Evolutionary conservation across 257 asterid genomes (phyloP).

Genomic region (Ocimum tenuiflorum): DNA sequence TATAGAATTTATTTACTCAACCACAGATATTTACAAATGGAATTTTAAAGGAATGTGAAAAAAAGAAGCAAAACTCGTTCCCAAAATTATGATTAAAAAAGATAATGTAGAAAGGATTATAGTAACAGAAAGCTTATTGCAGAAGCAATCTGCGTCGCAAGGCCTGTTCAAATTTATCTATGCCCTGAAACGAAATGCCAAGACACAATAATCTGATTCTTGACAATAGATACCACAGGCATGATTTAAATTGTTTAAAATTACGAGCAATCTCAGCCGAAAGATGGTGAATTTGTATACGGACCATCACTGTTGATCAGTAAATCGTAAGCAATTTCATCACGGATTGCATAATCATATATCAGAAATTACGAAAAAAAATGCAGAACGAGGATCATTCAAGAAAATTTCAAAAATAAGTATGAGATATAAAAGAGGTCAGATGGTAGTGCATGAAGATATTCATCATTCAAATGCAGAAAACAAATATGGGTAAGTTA

Average conservation of each 20-base stretch:
- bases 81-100: too few relatives aligned
- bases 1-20: too few relatives aligned
- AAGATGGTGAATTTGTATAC: slow-evolving; percentile 59
- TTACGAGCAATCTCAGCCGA: slow-evolving; percentile 64
- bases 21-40: too few relatives aligned
- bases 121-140: slow-evolving; percentile 44
- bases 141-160: slow-evolving; percentile 65
- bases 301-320: slow-evolving; percentile 46
- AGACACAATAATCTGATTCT: slow-evolving; percentile 27
- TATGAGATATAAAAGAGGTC: slow-evolving; percentile 42
- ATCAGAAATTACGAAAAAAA: background rate
- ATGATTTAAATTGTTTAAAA: background rate
- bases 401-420: too few relatives aligned
- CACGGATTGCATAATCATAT: slow-evolving; percentile 27
- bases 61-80: too few relatives aligned
- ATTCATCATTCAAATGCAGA: slow-evolving; percentile 66
- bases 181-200: slow-evolving; percentile 60
- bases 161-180: slow-evolving; percentile 36
- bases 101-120: slow-evolving; percentile 28
- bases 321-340: slow-evolving; percentile 23
- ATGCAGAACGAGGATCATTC: background rate
- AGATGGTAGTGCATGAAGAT: slow-evolving; percentile 92
- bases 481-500: slow-evolving; percentile 37
- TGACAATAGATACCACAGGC: slow-evolving; percentile 59
- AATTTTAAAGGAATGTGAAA: too few relatives aligned